A percentile compares a stretch with the other conserved stretches of the same genome.
Evolutionary conservation across 768 basidiomycete species (phyloP).

Genomic region (Lentinula sp.): DNA sequence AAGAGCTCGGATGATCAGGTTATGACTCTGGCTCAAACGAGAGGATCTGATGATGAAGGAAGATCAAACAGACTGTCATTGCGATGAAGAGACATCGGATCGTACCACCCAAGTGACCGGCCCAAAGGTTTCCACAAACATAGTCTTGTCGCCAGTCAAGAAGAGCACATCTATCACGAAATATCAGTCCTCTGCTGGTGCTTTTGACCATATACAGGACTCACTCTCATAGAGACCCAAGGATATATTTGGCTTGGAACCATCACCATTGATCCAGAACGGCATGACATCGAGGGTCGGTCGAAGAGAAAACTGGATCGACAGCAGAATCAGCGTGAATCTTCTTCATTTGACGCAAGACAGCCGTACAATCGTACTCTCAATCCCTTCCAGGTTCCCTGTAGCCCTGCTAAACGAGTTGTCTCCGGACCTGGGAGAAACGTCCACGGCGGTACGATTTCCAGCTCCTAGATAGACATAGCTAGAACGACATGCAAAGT

Average conservation of each 20-base stretch:
- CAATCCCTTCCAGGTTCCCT: neutral
- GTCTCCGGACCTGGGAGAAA: neutral
- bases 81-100: neutral
- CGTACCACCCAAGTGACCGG: neutral
- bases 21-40: neutral
- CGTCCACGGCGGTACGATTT: neutral
- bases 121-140: neutral
- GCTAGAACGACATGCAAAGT: neutral
- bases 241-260: neutral
- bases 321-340: neutral
- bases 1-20: too few species aligned
- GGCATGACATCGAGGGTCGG: neutral
- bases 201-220: neutral
- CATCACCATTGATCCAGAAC: neutral
- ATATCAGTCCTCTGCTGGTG: neutral
- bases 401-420: constrained; percentile 1
- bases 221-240: neutral
- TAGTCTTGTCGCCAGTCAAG: neutral
- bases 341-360: neutral
- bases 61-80: neutral
- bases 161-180: neutral
- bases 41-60: neutral
- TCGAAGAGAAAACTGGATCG: neutral
- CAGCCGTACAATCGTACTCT: neutral
- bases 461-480: neutral